These are phyloP conservation scores for Podila clonocystis DNA, from an alignment of 192 early-diverging fungal species.

Conservation along the genomic window DNA sequence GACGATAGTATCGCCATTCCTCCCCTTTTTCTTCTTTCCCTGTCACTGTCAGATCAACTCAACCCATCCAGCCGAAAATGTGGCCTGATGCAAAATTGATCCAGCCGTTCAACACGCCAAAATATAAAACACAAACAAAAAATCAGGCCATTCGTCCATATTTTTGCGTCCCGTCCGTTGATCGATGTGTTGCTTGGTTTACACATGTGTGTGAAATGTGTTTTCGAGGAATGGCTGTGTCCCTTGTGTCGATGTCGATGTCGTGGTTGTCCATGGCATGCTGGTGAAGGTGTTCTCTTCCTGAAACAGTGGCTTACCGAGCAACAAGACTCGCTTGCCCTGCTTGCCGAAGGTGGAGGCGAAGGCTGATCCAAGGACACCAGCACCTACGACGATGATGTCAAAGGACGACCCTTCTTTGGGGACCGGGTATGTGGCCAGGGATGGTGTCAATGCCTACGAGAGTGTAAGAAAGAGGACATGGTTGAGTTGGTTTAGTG, in stretches of 20 bases:
- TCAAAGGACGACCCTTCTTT: slow-evolving; percentile 64
- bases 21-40: slow-evolving; percentile 3
- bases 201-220: no score
- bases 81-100: slow-evolving; percentile 4
- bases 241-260: no score
- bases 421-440: slow-evolving; percentile 36
- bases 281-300: neutral
- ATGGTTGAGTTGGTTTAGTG: neutral
- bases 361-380: slow-evolving; percentile 90
- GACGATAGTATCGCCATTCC: no score
- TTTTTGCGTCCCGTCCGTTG: neutral
- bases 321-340: slow-evolving; percentile 74
- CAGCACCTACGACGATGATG: slow-evolving; percentile 91
- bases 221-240: no score
- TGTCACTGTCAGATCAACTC: no score
- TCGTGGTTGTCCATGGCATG: neutral
- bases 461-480: neutral
- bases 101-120: no score
- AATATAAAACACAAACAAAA: neutral
- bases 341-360: slow-evolving; percentile 81
- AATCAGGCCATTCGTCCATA: slow-evolving; percentile 34
- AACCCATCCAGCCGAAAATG: neutral
- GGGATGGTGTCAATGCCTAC: slow-evolving; percentile 15
- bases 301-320: slow-evolving; percentile 44
- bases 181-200: neutral